Evolutionary conservation across 1,284 basidiomycete genomes (phyloP).

Genomic region (Cryptococcus sp.): DNA sequence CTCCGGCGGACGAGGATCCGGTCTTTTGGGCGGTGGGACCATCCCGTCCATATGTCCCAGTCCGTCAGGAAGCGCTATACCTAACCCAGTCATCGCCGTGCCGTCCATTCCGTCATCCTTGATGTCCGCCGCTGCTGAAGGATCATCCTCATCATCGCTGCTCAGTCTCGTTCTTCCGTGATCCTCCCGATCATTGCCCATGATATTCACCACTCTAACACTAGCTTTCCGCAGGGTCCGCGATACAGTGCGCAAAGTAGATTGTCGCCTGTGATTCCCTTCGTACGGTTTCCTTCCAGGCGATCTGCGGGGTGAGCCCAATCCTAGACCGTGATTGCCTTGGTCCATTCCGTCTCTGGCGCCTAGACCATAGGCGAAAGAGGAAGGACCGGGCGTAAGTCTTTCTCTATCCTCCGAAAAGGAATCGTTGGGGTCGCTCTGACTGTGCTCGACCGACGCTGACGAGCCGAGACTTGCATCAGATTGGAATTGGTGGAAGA

Average conservation of each 20-base stretch:
- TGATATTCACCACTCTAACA: slow-evolving; percentile 78
- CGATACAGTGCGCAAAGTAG: slow-evolving; percentile 43
- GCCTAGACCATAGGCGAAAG: no score
- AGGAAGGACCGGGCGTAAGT: not conserved
- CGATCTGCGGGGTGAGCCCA: slow-evolving; percentile 5
- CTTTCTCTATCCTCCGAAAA: not conserved
- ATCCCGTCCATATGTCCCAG: no score
- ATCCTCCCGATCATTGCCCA: slow-evolving; percentile 41
- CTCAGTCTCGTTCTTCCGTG: slow-evolving; percentile 35
- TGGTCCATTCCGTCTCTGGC: no score
- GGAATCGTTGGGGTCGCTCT: not conserved
- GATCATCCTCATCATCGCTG: slow-evolving; percentile 8
- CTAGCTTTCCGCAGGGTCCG: slow-evolving; percentile 56
- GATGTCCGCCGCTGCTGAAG: slow-evolving; percentile 1
- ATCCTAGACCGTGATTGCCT: not conserved
- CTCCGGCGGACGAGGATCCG: slow-evolving; percentile 33
- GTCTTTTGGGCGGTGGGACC: slow-evolving; percentile 12
- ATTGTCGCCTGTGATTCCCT: slow-evolving; percentile 24
- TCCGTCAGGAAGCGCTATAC: not conserved
- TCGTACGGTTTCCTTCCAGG: slow-evolving; percentile 12
- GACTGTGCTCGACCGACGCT: no score
- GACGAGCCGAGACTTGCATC: slow-evolving; percentile 13
- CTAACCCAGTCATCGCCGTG: slow-evolving; percentile 2
- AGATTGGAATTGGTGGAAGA: slow-evolving; percentile 13
- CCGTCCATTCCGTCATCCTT: slow-evolving; percentile 8